Percentiles rank a stretch among this genome's conserved stretches.
Conservation (phyloP, 192 early-diverging fungal genomes). For the Coemansia sp. region DNA sequence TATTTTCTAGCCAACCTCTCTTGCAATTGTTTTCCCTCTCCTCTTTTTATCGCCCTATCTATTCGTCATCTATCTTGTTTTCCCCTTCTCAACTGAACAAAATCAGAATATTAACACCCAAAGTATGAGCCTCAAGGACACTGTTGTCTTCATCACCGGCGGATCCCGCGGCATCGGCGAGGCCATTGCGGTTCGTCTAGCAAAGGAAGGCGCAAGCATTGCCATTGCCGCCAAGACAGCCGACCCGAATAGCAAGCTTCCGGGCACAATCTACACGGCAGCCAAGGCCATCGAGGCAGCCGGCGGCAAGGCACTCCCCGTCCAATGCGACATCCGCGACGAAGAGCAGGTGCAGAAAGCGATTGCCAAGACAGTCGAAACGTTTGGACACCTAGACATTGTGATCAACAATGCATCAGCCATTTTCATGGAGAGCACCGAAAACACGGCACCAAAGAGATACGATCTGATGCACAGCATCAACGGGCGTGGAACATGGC, state of each 20-base stretch:
- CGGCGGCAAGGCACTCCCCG: conserved; percentile 73
- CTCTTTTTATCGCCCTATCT: too few relatives aligned
- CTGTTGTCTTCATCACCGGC: conserved; percentile 61
- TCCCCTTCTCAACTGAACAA: too few relatives aligned
- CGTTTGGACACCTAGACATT: conserved; percentile 82
- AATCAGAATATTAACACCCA: not conserved
- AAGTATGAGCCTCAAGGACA: conserved; percentile 55
- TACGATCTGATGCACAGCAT: conserved; percentile 77
- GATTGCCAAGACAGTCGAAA: conserved; percentile 62
- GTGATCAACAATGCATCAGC: conserved; percentile 81
- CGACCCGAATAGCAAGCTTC: conserved; percentile 69
- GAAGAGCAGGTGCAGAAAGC: conserved; percentile 72
- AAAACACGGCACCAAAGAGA: conserved; percentile 59
- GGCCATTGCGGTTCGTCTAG: conserved; percentile 70
- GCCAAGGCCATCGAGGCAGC: conserved; percentile 71
- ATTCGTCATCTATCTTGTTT: too few relatives aligned
- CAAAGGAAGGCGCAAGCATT: conserved; percentile 67
- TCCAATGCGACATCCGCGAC: conserved; percentile 83
- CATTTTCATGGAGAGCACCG: conserved; percentile 66
- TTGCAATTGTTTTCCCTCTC: too few relatives aligned
- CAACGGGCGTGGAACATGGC: conserved; percentile 79
- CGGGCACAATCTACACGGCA: conserved; percentile 81
- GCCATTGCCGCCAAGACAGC: conserved; percentile 78
- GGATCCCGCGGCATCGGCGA: conserved; percentile 77
- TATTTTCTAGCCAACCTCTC: too few relatives aligned